A percentile compares a stretch with the other conserved stretches of the same genome.
Conservation (phyloP, 1,284 basidiomycete genomes). For the Sporisorium reilianum region DNA sequence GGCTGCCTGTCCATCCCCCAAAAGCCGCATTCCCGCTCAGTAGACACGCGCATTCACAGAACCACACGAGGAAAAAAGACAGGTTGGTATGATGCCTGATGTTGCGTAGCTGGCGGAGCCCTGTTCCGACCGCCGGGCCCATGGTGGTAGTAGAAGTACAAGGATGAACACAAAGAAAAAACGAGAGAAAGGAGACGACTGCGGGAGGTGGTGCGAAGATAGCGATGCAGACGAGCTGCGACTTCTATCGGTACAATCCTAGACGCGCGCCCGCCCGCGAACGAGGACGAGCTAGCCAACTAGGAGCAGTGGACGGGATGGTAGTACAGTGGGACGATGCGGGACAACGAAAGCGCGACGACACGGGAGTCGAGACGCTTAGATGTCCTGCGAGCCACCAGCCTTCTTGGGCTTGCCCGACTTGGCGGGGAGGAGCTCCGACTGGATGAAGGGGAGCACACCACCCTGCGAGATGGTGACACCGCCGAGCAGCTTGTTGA, state of each 20-base stretch:
- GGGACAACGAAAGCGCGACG: constrained; percentile 21
- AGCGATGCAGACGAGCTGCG: constrained; percentile 13
- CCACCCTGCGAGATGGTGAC: constrained; percentile 81
- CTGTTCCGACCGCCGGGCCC: constrained; percentile 58
- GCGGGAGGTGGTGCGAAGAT: constrained; percentile 11
- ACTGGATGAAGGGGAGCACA: constrained; percentile 93
- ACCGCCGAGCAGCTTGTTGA: constrained; percentile 74
- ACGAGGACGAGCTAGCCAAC: background rate
- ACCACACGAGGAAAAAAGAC: constrained; percentile 16
- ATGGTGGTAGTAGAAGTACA: constrained; percentile 60
- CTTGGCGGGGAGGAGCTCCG: constrained; percentile 79
- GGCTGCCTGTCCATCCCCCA: too few relatives aligned
- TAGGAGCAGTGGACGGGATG: constrained; percentile 16
- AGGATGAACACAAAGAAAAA: constrained; percentile 56
- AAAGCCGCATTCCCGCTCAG: too few relatives aligned
- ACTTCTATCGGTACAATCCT: constrained; percentile 24
- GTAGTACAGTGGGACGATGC: constrained; percentile 36
- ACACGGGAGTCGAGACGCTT: constrained; percentile 20
- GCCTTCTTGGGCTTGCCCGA: constrained; percentile 73
- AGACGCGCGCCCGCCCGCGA: too few relatives aligned
- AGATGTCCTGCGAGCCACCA: constrained; percentile 67
- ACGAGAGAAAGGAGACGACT: constrained; percentile 22
- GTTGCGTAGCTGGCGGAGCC: constrained; percentile 55
- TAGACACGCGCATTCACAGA: too few relatives aligned
- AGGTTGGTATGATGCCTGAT: constrained; percentile 56